These are phyloP conservation scores for Botryosphaeria dothidea DNA, from an alignment of 2,329 filamentous ascomycete genomes.

Conservation along the genomic window DNA sequence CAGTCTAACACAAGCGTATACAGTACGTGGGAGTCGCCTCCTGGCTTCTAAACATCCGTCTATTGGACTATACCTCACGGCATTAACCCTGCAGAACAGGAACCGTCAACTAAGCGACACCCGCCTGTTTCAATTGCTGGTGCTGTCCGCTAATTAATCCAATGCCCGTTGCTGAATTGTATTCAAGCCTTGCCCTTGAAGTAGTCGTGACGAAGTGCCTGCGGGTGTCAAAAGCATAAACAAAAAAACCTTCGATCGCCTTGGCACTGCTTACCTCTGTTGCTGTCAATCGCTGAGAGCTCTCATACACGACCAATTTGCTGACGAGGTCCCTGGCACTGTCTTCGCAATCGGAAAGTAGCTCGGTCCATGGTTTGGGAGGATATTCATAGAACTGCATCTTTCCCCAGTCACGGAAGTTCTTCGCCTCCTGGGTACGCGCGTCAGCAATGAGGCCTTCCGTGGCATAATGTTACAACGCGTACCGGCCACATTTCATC, in stretches of 20 bases:
- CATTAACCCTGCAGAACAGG: not conserved
- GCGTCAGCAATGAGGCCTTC: constrained; percentile 16
- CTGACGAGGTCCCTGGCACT: constrained; percentile 66
- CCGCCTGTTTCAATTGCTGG: not conserved
- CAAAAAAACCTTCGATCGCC: not conserved
- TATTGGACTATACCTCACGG: not conserved
- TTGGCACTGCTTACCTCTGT: constrained; percentile 50
- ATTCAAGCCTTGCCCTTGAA: constrained; percentile 9
- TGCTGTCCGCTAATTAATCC: not conserved
- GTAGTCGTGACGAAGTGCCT: constrained; percentile 16
- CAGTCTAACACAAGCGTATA: not conserved
- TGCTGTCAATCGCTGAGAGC: constrained; percentile 65
- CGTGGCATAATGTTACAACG: constrained; percentile 9
- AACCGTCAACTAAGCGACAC: not conserved
- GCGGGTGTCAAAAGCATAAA: not conserved
- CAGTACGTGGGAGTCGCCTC: not conserved
- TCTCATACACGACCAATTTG: constrained; percentile 72
- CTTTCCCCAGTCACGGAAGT: constrained; percentile 84
- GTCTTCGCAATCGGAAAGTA: constrained; percentile 64
- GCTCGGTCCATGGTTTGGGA: constrained; percentile 64
- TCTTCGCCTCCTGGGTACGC: constrained; percentile 56
- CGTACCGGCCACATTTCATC: constrained; percentile 76
- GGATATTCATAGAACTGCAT: constrained; percentile 77
- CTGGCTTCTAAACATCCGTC: not conserved
- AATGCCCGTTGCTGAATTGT: not conserved